A percentile compares a stretch with the other conserved stretches of the same genome.
Evolutionary conservation across 2,329 filamentous ascomycete species (phyloP).

Genomic region (Claviceps humidiphila): DNA sequence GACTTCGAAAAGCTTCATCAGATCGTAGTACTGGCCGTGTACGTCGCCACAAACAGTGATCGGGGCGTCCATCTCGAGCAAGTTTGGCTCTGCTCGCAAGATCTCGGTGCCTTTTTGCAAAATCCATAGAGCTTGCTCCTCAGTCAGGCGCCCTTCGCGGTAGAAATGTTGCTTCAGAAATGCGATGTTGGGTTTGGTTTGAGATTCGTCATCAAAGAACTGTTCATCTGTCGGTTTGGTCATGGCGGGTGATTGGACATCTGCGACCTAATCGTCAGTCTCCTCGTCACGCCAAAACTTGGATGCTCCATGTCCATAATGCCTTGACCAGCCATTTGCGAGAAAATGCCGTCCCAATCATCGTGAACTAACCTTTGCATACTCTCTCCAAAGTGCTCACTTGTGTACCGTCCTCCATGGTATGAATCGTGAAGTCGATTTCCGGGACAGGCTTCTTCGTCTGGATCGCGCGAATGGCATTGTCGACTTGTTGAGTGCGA

Average conservation of each 20-base stretch:
- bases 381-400: constrained; percentile 93
- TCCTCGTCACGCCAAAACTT: neutral
- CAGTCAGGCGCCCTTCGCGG: constrained; percentile 87
- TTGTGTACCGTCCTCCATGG: constrained; percentile 92
- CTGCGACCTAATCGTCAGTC: constrained; percentile 32
- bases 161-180: constrained; percentile 99
- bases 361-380: constrained; percentile 72
- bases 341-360: neutral
- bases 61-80: constrained; percentile 97
- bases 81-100: constrained; percentile 79
- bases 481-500: constrained; percentile 59
- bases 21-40: constrained; percentile 96
- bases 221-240: constrained; percentile 84
- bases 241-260: constrained; percentile 95
- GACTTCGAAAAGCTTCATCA: constrained; percentile 99
- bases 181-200: constrained; percentile 76
- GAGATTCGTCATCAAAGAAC: constrained; percentile 81
- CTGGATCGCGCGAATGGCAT: constrained; percentile 80
- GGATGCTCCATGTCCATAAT: neutral
- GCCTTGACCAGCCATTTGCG: neutral
- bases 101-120: constrained; percentile 78
- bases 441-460: constrained; percentile 93
- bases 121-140: constrained; percentile 96
- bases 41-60: constrained; percentile 98
- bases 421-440: constrained; percentile 97